phyloP scores from a whole-genome alignment of 345 rosid genomes.

The Gossypium raimondii region DNA sequence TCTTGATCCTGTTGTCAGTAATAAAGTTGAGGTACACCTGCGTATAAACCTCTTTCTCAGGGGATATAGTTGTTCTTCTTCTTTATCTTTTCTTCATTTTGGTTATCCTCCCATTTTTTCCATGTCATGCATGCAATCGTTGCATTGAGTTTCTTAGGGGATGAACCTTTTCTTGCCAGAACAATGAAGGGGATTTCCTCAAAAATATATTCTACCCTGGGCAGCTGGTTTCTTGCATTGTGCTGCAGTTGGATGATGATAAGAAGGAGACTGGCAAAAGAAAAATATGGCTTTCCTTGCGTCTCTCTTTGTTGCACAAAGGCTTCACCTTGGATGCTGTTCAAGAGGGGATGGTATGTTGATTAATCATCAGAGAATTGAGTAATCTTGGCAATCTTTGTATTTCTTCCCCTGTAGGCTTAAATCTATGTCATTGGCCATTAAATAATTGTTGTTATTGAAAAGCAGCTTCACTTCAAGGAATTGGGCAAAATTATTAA shows the following conservation, averaged over 20 bases:
- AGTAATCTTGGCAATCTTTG: not conserved
- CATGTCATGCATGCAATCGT: not conserved
- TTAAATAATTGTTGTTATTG: not conserved
- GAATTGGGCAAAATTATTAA: not conserved
- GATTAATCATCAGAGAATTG: not conserved
- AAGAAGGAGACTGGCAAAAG: conserved; percentile 68
- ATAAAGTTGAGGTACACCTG: conserved; percentile 49
- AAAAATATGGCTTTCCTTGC: conserved; percentile 87
- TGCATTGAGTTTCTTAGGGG: not conserved
- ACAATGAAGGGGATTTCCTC: conserved; percentile 47
- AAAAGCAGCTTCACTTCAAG: not conserved
- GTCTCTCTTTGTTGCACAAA: conserved; percentile 71
- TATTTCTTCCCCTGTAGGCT: not conserved
- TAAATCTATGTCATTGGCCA: not conserved
- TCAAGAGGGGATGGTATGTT: conserved; percentile 90
- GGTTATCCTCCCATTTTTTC: not conserved
- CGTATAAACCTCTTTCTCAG: conserved; percentile 7
- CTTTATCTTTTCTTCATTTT: not conserved
- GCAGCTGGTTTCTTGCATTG: conserved; percentile 85
- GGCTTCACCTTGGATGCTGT: conserved; percentile 66
- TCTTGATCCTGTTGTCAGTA: conserved; percentile 53
- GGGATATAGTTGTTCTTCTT: not conserved
- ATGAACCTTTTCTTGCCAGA: conserved; percentile 35
- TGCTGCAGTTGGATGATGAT: conserved; percentile 76
- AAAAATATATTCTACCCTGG: conserved; percentile 52